phyloP scores from a whole-genome alignment of 2,329 filamentous ascomycete genomes.

The Ophiostoma ips region DNA sequence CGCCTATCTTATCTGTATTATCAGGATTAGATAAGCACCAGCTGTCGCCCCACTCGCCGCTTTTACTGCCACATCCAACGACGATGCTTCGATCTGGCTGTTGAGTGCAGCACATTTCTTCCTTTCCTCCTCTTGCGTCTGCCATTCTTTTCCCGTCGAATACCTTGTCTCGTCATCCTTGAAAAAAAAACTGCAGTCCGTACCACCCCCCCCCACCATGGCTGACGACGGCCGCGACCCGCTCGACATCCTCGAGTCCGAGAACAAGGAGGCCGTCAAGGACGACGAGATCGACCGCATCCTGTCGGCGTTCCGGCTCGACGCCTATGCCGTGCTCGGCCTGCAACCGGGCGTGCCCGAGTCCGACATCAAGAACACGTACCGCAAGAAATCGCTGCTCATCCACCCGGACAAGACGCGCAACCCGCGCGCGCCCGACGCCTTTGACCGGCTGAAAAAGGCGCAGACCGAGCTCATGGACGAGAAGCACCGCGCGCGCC shows the following conservation, averaged over 20 bases:
- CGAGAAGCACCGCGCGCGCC: constrained; percentile 72
- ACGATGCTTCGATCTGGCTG: background rate
- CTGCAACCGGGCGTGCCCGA: constrained; percentile 91
- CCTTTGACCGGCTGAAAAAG: constrained; percentile 93
- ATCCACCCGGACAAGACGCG: constrained; percentile 98
- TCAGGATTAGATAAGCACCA: background rate
- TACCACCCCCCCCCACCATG: background rate
- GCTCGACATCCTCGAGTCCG: constrained; percentile 66
- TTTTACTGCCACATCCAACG: too few species aligned
- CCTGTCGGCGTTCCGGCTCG: constrained; percentile 68
- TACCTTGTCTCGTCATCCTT: too few species aligned
- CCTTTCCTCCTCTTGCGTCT: too few species aligned
- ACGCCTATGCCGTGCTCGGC: constrained; percentile 82
- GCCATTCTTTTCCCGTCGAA: too few species aligned
- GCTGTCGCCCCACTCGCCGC: background rate
- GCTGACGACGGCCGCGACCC: constrained; percentile 38
- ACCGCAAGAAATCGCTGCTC: constrained; percentile 95
- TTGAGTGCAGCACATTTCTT: background rate
- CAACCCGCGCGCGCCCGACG: constrained; percentile 81
- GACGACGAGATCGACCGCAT: constrained; percentile 95
- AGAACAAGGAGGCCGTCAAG: constrained; percentile 88
- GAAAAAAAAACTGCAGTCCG: too few species aligned
- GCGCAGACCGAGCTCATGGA: constrained; percentile 85
- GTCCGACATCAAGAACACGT: constrained; percentile 85
- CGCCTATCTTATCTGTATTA: constrained; percentile 1